These are phyloP conservation scores for Climacium dendroides DNA, from an alignment of 225 moss, liverwort and hornwort genomes.

Conservation along the genomic window DNA sequence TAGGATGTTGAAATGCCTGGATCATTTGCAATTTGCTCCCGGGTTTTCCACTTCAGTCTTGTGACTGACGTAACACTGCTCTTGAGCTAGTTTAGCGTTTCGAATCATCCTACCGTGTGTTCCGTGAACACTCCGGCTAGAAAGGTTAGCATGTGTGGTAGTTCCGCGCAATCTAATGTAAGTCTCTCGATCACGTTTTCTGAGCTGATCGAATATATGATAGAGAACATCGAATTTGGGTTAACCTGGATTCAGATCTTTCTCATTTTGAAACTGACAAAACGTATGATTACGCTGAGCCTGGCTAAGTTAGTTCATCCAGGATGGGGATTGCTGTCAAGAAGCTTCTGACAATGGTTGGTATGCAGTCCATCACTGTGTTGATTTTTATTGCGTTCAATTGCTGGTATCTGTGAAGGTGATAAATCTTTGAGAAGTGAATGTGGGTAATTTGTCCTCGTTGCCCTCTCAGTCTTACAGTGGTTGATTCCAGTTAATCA, in stretches of 20 bases:
- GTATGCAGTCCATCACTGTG: no score
- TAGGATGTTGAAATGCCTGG: neutral
- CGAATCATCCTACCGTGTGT: neutral
- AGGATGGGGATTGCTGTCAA: no score
- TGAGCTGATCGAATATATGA: neutral
- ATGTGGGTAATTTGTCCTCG: neutral
- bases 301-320: neutral
- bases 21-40: constrained; percentile 2
- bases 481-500: neutral
- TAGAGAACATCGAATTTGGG: neutral
- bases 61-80: neutral
- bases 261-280: neutral
- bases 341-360: neutral
- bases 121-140: neutral
- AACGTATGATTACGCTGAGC: no score
- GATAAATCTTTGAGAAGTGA: neutral
- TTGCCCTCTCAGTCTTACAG: neutral
- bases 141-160: neutral
- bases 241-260: neutral
- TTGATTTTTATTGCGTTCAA: neutral
- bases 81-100: neutral
- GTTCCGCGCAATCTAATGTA: neutral
- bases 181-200: neutral
- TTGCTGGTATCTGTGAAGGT: neutral
- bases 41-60: neutral